phyloP scores from a whole-genome alignment of 352 stramenopile species.

The Phytopythium delawarense region DNA sequence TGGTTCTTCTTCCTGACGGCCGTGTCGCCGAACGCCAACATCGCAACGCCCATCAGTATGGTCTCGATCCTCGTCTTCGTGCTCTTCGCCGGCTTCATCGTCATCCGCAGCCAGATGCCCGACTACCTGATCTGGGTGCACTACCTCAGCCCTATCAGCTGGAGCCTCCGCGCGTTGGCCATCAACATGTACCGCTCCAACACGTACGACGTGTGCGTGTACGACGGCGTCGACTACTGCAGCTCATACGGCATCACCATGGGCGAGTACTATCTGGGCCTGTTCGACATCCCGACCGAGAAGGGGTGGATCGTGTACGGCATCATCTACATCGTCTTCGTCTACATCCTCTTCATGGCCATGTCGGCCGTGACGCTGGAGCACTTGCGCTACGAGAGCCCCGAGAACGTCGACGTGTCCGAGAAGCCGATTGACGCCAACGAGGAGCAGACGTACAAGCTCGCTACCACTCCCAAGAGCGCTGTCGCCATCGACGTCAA shows the following conservation, averaged over 20 bases:
- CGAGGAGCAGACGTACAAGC: conserved; percentile 12
- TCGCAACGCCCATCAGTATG: conserved; percentile 37
- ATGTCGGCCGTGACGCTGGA: conserved; percentile 26
- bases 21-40: conserved; percentile 23
- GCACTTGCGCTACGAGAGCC: conserved; percentile 20
- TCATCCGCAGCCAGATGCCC: conserved; percentile 37
- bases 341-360: conserved; percentile 34
- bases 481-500: conserved; percentile 1
- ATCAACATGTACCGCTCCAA: conserved; percentile 41
- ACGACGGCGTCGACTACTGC: conserved; percentile 29
- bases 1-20: conserved; percentile 40
- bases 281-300: conserved; percentile 40
- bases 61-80: conserved; percentile 40
- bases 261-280: conserved; percentile 28
- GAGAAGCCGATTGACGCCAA: conserved; percentile 8
- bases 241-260: conserved; percentile 23
- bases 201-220: conserved; percentile 29
- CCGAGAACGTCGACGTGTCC: conserved; percentile 24
- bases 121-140: conserved; percentile 52
- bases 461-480: conserved; percentile 16
- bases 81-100: conserved; percentile 43
- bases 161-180: conserved; percentile 33
- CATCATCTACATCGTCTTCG: conserved; percentile 28
- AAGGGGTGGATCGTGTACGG: conserved; percentile 34
- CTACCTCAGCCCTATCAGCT: conserved; percentile 55